Percentiles rank a stretch among this genome's conserved stretches.
Conservation (phyloP, 1,284 basidiomycete genomes). For the Rhodotorula mucilaginosa region DNA sequence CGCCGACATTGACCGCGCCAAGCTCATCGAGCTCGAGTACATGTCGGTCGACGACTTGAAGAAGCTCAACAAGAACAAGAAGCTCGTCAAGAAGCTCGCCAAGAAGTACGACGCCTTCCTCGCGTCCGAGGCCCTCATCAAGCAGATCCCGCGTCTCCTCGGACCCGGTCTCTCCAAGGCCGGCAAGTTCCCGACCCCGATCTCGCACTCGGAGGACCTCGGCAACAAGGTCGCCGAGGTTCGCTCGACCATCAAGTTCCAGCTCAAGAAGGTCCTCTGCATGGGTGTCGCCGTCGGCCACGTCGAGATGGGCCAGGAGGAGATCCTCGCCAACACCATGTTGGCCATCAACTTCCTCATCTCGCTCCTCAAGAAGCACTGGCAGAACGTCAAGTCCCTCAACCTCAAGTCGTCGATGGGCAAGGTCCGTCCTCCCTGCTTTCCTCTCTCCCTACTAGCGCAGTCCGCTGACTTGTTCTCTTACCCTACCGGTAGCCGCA, state of each 20-base stretch:
- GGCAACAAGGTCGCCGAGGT: conserved; percentile 90
- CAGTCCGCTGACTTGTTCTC: too few species aligned
- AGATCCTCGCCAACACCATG: conserved; percentile 97
- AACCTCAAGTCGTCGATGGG: conserved; percentile 99
- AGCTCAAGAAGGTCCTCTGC: conserved; percentile 99
- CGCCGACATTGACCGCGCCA: conserved; percentile 96
- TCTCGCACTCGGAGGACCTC: conserved; percentile 91
- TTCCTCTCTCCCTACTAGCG: neutral
- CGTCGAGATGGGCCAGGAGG: conserved; percentile 96
- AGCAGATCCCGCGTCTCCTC: conserved; percentile 99
- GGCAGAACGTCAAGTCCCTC: conserved; percentile 87
- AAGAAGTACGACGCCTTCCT: conserved; percentile 99
- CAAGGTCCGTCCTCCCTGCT: conserved; percentile 58
- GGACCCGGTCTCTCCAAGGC: conserved; percentile 99
- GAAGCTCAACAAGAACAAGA: conserved; percentile 99
- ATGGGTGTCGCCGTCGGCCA: conserved; percentile 98
- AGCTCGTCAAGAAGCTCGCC: conserved; percentile 99
- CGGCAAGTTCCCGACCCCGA: conserved; percentile 95
- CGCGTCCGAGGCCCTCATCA: conserved; percentile 96
- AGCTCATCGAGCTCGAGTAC: conserved; percentile 91
- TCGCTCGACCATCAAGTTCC: conserved; percentile 69
- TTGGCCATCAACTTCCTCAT: conserved; percentile 99
- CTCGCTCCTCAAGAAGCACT: conserved; percentile 98
- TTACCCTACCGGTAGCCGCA: conserved; percentile 10
- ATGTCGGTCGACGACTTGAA: conserved; percentile 99